Evolutionary conservation across 108 stramenopile species (phyloP), one percentile per base, ranked within the genome.

Genomic region (Parmales sp.): DNA sequence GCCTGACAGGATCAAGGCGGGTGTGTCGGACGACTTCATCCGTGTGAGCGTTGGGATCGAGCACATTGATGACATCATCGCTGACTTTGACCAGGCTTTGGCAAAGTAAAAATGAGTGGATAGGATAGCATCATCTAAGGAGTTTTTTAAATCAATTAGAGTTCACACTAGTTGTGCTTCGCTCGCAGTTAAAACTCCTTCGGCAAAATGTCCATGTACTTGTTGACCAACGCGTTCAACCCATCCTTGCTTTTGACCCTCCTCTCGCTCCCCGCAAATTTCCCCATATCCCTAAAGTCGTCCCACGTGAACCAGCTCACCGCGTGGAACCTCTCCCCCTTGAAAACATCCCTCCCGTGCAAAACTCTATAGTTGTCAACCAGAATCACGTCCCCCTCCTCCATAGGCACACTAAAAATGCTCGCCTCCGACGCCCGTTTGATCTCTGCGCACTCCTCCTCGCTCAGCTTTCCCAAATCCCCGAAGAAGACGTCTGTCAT

Each of bases 401-500:
- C 88, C 91, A 93, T 93, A 37, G 87, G 71, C 28, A 93, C 75
- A 49, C 88, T 87, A 8, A 84, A 86, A 75, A 93, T 93, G 80
- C 89, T 86, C 70, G 89, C 89, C 73, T 92, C 90, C 28, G 76
- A 78, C 13, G 87, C 90, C 54, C 74, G 63, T 11, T 6, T 37
- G 31, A 60, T 60, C 54, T 92, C 91, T 45, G 79, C 65, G 72
- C 88, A 89, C 69, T 88, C 91, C 77, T 89, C 88, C 80, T 87
- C 77, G 45, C 63, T 67, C 60, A 92, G 68, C 0, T 87, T 83
- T 43, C 86, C 86, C 81, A 92, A 84, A 69, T 90, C 89, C 1
- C 88, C 91, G 78, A 88, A 89, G 71, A 89, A 92, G 20, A 92
- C 91, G 71, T 92, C 91, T 1, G 91, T 92, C 91, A 92, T 92